Conservation (phyloP, 331 rosid genomes). For the Erythrophleum ivorense region DNA sequence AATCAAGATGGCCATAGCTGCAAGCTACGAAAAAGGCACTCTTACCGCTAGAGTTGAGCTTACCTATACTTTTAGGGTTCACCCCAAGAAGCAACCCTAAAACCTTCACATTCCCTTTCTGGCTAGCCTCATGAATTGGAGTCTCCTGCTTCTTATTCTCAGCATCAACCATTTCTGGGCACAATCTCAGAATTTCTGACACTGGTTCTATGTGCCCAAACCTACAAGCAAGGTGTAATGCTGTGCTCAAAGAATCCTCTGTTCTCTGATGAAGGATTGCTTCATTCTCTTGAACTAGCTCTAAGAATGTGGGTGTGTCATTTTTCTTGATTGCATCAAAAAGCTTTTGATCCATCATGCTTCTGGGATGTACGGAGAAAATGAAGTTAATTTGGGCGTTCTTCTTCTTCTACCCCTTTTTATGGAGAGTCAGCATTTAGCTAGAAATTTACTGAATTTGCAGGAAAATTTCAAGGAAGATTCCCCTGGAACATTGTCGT, state of each 20-base stretch:
- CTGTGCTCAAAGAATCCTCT: conserved; percentile 47
- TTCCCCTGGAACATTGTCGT: conserved; percentile 30
- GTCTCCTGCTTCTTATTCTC: conserved; percentile 62
- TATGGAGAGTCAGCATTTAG: neutral
- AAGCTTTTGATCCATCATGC: conserved; percentile 55
- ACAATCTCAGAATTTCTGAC: conserved; percentile 46
- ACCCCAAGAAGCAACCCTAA: conserved; percentile 54
- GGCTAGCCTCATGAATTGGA: conserved; percentile 71
- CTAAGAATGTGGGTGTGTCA: conserved; percentile 46
- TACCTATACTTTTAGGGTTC: conserved; percentile 48
- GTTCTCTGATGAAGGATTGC: conserved; percentile 53
- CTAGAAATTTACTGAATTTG: neutral
- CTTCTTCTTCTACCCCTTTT: conserved; percentile 17
- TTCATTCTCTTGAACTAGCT: conserved; percentile 47
- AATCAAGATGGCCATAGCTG: conserved; percentile 60
- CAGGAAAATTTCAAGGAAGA: conserved; percentile 29
- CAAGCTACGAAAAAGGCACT: conserved; percentile 64
- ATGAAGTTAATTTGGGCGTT: neutral
- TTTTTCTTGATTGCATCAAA: conserved; percentile 52
- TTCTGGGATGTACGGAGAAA: neutral
- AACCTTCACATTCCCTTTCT: conserved; percentile 47
- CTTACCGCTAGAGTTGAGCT: conserved; percentile 48
- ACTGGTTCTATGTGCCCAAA: conserved; percentile 54
- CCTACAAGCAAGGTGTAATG: conserved; percentile 67
- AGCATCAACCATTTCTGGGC: conserved; percentile 65